Conservation (phyloP, 2,329 filamentous ascomycete genomes). For the Trichophyton mentagrophytes region DNA sequence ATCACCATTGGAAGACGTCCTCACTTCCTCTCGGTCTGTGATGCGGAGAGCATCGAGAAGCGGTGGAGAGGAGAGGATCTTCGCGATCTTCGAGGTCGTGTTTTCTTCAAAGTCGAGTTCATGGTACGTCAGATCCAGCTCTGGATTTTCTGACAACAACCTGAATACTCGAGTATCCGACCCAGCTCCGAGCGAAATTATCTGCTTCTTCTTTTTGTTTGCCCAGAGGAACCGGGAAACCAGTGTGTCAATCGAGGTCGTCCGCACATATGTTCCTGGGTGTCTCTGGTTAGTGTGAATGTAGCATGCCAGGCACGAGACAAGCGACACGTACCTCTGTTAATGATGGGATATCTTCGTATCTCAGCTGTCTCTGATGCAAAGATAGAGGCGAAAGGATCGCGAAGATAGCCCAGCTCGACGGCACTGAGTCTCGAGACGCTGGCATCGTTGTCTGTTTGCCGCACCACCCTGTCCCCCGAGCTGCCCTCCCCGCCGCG, state of each 20-base stretch:
- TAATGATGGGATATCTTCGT: conserved; percentile 78
- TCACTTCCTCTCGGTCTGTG: conserved; percentile 19
- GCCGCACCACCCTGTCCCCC: conserved; percentile 67
- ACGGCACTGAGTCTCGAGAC: conserved; percentile 83
- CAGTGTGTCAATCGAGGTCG: conserved; percentile 66
- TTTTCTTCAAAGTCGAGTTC: conserved; percentile 81
- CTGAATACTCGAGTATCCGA: conserved; percentile 85
- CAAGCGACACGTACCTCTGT: conserved; percentile 53
- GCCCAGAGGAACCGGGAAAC: conserved; percentile 56
- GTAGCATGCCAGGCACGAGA: not conserved
- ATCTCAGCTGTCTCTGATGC: conserved; percentile 38
- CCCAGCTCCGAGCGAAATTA: conserved; percentile 84
- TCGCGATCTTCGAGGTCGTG: conserved; percentile 50
- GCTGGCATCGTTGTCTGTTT: conserved; percentile 83
- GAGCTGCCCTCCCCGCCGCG: not conserved
- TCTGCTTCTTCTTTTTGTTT: conserved; percentile 47
- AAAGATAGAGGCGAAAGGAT: conserved; percentile 64
- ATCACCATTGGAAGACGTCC: conserved; percentile 28
- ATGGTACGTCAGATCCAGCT: conserved; percentile 57
- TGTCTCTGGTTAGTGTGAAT: not conserved
- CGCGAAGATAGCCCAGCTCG: conserved; percentile 67
- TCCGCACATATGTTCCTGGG: conserved; percentile 82
- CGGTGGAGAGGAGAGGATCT: conserved; percentile 24
- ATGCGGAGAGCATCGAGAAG: conserved; percentile 23
- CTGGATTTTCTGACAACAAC: conserved; percentile 41